phyloP scores from a whole-genome alignment of 78 protist genomes.

The Ministeria vibrans region DNA sequence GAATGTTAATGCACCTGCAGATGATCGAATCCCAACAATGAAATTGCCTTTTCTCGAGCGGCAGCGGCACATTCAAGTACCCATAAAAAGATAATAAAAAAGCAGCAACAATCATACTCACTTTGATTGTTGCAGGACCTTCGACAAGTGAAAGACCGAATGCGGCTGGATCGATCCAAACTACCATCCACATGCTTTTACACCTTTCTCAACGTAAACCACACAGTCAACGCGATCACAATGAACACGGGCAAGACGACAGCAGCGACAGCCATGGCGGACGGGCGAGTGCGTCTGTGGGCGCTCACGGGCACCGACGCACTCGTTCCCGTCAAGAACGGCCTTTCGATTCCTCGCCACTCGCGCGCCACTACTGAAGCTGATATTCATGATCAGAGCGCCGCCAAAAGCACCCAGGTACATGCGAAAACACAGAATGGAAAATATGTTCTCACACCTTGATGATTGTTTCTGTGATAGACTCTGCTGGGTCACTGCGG shows the following conservation, averaged over 20 bases:
- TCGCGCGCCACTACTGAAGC: background rate
- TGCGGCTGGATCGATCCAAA: conserved; percentile 29
- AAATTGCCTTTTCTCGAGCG: too few relatives aligned
- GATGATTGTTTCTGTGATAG: background rate
- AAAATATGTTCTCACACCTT: background rate
- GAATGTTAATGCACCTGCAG: too few relatives aligned
- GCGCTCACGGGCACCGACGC: background rate
- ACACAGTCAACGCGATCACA: conserved; percentile 26
- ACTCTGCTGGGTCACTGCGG: conserved; percentile 69
- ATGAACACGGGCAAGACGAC: conserved; percentile 35
- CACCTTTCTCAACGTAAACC: conserved; percentile 59
- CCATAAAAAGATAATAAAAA: too few relatives aligned
- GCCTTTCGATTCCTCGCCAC: background rate
- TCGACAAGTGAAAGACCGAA: conserved; percentile 46
- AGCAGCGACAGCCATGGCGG: conserved; percentile 53
- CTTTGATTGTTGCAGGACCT: too few relatives aligned
- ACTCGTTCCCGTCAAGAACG: background rate
- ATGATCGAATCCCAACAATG: too few relatives aligned
- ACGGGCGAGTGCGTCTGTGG: conserved; percentile 61
- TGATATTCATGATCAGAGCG: background rate
- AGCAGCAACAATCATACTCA: too few relatives aligned
- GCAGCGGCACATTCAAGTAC: too few relatives aligned
- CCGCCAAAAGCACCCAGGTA: background rate
- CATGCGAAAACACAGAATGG: too few relatives aligned
- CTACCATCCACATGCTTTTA: conserved; percentile 71